phyloP scores from a whole-genome alignment of 768 basidiomycete genomes.

The Baorangia bicolor region DNA sequence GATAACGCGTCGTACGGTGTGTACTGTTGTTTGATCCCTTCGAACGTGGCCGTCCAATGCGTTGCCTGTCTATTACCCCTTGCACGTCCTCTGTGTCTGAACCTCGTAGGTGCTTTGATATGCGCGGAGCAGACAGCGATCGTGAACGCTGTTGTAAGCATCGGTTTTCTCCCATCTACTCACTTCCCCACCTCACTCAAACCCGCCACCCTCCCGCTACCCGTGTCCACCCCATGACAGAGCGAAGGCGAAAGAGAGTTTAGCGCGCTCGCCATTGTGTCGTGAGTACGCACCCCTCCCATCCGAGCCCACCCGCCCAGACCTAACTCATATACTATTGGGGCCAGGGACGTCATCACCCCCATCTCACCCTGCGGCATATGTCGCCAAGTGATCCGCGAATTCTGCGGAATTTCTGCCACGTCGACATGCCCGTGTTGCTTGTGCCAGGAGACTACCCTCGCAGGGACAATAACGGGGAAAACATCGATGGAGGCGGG shows the following conservation, averaged over 20 bases:
- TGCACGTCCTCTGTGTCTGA: not conserved
- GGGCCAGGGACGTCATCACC: conserved; percentile 61
- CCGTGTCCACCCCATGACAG: conserved; percentile 36
- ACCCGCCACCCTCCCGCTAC: not conserved
- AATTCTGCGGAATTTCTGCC: conserved; percentile 91
- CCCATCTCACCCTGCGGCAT: conserved; percentile 89
- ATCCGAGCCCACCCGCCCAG: not conserved
- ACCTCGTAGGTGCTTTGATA: conserved; percentile 71
- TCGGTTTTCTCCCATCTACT: not conserved
- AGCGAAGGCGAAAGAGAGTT: conserved; percentile 75
- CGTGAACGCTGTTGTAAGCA: conserved; percentile 81
- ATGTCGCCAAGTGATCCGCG: conserved; percentile 86
- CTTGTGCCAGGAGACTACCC: conserved; percentile 57
- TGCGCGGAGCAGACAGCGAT: conserved; percentile 93
- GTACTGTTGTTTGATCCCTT: conserved; percentile 3
- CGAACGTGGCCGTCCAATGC: not conserved
- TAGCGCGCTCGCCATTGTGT: conserved; percentile 71
- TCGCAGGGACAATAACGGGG: too few relatives aligned
- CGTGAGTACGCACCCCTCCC: conserved; percentile 45
- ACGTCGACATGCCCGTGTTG: conserved; percentile 67
- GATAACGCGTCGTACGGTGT: conserved; percentile 92
- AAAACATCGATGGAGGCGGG: too few relatives aligned
- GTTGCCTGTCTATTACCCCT: too few relatives aligned
- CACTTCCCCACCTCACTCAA: not conserved
- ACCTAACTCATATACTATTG: not conserved